Evolutionary conservation across 2,329 filamentous ascomycete genomes (phyloP), one percentile per base, ranked within the genome.

Genomic region (Claviceps sp.): DNA sequence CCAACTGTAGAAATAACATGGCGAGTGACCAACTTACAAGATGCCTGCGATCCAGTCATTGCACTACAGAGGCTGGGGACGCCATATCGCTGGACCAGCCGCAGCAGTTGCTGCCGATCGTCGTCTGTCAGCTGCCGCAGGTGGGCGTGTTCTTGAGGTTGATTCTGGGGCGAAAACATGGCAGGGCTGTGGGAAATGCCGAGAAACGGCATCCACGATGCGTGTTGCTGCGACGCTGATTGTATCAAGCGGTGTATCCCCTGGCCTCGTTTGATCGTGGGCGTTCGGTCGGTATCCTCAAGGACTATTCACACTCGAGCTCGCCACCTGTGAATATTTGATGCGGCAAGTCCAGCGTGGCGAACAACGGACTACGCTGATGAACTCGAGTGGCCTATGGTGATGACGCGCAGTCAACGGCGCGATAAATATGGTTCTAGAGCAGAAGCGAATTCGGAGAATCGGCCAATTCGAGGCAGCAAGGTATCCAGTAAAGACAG

Each of bases 11-110:
- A 30, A 11, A 30, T 34, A 40, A 44, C 18, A 14, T 47, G 40
- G 24, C 24, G 24, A 18, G 2, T 2, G 22, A 16, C 37, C 6
- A 24, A 64, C 67, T 63, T 61, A 70, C 67, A 70, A 48, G 67
- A 65, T 48, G 64, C 59, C 49, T 63, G 63, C 37, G 65, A 64
- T 52, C 65, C 65, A 20, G 62, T 66, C 50, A 70, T 50, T 47
- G 67, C 66, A 54, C 62, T 67, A n/a, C 65, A 56, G 18, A 70
- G 61, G 52, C 66, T 70, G 1, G 62, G 61, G 34, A 68, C 60
- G 38, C 67, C 67, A 59, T 70, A 70, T 49, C 66, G 65, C 50
- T 67, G 67, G 6, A 66, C 63, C 22, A 70, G 65, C 20, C 61
- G 60, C 26, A 68, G 51, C 30, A 70, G 61, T 22, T 67, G 58